phyloP scores from a whole-genome alignment of 2,329 filamentous ascomycete genomes.

The Xylaria sp. region DNA sequence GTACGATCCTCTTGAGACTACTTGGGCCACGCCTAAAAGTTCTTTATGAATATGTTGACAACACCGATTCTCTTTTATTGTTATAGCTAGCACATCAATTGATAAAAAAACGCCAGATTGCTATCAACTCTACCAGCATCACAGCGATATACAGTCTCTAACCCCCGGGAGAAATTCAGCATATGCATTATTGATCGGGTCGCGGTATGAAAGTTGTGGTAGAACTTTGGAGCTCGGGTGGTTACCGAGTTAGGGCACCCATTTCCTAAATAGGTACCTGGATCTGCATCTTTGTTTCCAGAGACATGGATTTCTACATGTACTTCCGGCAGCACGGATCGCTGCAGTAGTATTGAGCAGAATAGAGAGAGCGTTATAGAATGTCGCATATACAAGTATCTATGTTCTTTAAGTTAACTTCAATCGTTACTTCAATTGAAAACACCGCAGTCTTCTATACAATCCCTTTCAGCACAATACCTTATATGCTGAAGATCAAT shows the following conservation, averaged over 20 bases:
- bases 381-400: background rate
- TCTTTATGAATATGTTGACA: background rate
- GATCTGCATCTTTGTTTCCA: background rate
- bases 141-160: too few species aligned
- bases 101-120: background rate
- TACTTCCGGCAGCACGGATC: background rate
- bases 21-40: background rate
- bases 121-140: too few species aligned
- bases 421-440: background rate
- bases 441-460: background rate
- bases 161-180: background rate
- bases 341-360: background rate
- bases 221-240: background rate
- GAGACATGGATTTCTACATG: too few species aligned
- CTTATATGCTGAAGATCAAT: background rate
- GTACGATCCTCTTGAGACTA: background rate
- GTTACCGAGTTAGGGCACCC: background rate
- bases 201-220: background rate
- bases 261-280: background rate
- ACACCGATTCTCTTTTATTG: background rate
- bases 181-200: background rate
- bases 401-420: background rate
- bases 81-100: background rate
- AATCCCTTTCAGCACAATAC: too few species aligned
- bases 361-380: background rate